These are phyloP conservation scores for Blastobotrys muscicola DNA, from an alignment of 805 yeast species.

Conservation along the genomic window DNA sequence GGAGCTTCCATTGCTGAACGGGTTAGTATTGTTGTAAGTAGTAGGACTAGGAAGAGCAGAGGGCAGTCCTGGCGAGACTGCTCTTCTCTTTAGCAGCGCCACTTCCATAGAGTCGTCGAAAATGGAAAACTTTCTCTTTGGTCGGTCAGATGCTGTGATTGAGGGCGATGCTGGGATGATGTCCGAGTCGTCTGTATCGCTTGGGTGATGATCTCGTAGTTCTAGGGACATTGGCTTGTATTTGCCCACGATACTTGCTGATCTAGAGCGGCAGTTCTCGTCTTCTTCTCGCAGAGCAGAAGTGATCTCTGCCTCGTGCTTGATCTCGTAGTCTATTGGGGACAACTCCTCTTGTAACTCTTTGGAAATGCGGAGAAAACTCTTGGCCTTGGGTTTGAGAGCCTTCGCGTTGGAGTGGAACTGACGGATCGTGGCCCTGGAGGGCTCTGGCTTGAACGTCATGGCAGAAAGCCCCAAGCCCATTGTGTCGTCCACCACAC, in stretches of 20 bases:
- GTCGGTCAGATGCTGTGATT: not conserved
- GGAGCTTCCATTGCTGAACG: no score
- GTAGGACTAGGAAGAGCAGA: conserved; percentile 13
- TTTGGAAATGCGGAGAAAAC: conserved; percentile 17
- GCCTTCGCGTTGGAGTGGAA: conserved; percentile 9
- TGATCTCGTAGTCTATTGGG: conserved; percentile 19
- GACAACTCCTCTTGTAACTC: conserved; percentile 18
- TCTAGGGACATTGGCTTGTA: conserved; percentile 1
- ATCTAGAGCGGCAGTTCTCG: not conserved
- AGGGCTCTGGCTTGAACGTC: not conserved
- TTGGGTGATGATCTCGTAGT: not conserved
- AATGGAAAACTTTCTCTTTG: conserved; percentile 13
- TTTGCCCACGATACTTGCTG: not conserved
- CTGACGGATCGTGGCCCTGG: conserved; percentile 7
- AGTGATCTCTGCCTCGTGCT: conserved; percentile 19
- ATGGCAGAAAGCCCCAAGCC: not conserved
- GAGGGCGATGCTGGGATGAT: conserved; percentile 2
- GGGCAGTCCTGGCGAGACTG: conserved; percentile 19
- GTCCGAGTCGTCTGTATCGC: conserved; percentile 17
- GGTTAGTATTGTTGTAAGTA: conserved; percentile 6
- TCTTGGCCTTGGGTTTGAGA: conserved; percentile 16
- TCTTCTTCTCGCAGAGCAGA: conserved; percentile 16
- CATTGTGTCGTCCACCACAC: not conserved
- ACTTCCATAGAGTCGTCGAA: conserved; percentile 9
- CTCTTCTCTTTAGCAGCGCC: conserved; percentile 15